phyloP scores from a whole-genome alignment of 2,329 filamentous ascomycete species.

The Fusarium odoratissimum region DNA sequence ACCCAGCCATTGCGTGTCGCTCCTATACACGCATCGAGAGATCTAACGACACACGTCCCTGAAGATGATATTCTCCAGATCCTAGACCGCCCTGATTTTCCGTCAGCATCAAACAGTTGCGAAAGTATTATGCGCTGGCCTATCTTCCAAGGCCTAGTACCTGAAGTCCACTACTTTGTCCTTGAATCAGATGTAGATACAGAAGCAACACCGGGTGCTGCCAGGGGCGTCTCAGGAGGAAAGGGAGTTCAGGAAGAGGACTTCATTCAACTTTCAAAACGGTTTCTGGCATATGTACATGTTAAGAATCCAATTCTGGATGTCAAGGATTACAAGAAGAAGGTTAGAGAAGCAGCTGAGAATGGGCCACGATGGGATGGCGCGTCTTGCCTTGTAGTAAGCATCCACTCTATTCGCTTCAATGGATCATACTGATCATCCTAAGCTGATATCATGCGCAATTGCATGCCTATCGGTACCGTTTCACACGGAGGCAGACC shows the following conservation, averaged over 20 bases:
- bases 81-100: not conserved
- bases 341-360: not conserved
- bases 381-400: not conserved
- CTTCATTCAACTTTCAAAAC: not conserved
- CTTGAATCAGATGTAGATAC: too few relatives aligned
- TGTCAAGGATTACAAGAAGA: not conserved
- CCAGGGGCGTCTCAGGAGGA: not conserved
- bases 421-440: accelerated
- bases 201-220: too few relatives aligned
- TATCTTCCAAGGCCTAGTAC: not conserved
- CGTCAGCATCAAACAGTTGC: not conserved
- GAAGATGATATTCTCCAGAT: not conserved
- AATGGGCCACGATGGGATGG: not conserved
- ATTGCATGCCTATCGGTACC: not conserved
- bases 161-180: not conserved
- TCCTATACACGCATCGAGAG: not conserved
- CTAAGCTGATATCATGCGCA: not conserved
- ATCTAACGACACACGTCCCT: not conserved
- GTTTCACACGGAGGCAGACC: not conserved
- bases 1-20: not conserved
- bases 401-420: accelerated
- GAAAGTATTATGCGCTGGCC: not conserved
- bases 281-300: not conserved
- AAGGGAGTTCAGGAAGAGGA: not conserved
- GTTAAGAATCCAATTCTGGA: not conserved